Base-by-base conservation (phyloP, 2,329 filamentous ascomycete species). In the Colletotrichum spinosum region DNA sequence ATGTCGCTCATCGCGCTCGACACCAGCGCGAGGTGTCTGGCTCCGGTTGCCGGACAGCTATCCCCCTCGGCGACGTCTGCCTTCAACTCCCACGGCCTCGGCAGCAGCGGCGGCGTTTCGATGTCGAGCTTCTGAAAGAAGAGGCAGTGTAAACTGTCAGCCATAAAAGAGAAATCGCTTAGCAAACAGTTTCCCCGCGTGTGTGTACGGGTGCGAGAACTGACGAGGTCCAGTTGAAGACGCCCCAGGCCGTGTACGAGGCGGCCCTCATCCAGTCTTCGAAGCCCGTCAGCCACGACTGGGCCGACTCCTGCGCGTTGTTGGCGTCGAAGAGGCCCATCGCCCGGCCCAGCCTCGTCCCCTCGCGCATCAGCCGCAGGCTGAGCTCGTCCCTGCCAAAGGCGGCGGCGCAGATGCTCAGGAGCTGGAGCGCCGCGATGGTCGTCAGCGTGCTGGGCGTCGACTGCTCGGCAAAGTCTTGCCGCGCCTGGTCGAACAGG, bases 221-320 rank as follows among this genome's bases (percentile, higher is more conserved):
- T 55, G 2, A 65, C 62, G 46, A 55, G 7, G 62, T 54, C 69
- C 67, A 69, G 7, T 68, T 70, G 33, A 68, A 69, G 1, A 70
- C 65, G 1, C 75, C 74, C 75, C 75, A 77, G 0, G 75, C 73
- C 3, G 73, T 74, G n/a, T 72, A 72, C 2, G 68, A 70, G 4
- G 58, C 62, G 8, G 57, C 46, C 13, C 39, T 41, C 5, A 33
- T 50, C 62, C 62, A 65, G 8, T 51, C 9, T 4, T 39, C 9
- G 33, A 61, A 35, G 2, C 46, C 51, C 10, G 2, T 38, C 5
- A 65, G 2, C 61, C 61, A 65, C 34, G 13, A 41, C 6, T 6
- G 39, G 0, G 61, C 61, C 8, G 61, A 65, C 15, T 62, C 6
- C 38, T 15, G n/a, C 13, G 50, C 35, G 15, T 39, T 13, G 4